Conservation (phyloP, 176 grass and related monocot species). For the Pontederia paniculata region DNA sequence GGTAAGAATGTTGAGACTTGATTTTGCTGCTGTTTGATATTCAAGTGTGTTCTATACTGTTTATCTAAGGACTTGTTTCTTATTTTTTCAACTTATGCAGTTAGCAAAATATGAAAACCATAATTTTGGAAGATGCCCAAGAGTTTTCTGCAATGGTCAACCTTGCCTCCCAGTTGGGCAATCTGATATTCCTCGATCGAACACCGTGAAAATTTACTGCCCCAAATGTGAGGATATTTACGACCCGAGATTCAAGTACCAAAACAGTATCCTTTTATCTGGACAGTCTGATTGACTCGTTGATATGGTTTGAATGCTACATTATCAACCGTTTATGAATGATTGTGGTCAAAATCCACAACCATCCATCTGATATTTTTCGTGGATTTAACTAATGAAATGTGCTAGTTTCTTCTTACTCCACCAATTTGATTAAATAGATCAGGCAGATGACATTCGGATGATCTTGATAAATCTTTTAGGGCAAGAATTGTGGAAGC, state of each 20-base stretch:
- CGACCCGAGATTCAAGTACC: constrained; percentile 18
- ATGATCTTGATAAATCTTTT: too few relatives aligned
- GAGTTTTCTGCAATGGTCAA: constrained; percentile 16
- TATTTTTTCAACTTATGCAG: not conserved
- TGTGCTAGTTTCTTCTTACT: too few relatives aligned
- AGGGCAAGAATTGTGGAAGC: too few relatives aligned
- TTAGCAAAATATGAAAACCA: constrained; percentile 17
- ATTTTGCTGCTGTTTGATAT: not conserved
- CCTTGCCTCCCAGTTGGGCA: constrained; percentile 18
- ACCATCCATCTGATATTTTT: too few relatives aligned
- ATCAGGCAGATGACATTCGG: too few relatives aligned
- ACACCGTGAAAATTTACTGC: constrained; percentile 18
- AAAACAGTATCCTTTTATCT: constrained; percentile 20
- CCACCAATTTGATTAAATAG: too few relatives aligned
- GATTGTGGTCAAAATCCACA: too few relatives aligned
- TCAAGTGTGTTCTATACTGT: not conserved
- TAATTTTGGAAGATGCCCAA: constrained; percentile 17
- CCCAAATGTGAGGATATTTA: constrained; percentile 23
- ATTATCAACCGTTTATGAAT: too few relatives aligned
- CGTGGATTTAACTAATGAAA: too few relatives aligned
- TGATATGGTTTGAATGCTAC: too few relatives aligned
- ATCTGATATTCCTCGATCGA: constrained; percentile 17
- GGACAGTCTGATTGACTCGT: too few relatives aligned
- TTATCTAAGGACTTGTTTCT: not conserved
- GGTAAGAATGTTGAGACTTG: constrained; percentile 3